Conservation (phyloP, 148 eudicot genomes). For the Agrostemma githago region DNA sequence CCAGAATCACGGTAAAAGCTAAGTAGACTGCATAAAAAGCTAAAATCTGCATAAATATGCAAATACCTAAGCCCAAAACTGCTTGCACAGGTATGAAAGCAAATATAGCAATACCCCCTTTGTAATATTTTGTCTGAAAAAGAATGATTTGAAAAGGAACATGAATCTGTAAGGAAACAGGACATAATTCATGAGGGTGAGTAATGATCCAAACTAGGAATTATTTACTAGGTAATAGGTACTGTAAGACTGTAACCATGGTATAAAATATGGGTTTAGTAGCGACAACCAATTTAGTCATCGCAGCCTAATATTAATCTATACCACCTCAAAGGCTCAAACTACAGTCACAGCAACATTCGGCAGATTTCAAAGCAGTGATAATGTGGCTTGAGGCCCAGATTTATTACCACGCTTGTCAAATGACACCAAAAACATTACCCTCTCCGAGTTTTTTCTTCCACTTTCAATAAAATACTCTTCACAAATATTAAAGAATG, state of each 20-base stretch:
- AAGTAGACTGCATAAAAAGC: neutral
- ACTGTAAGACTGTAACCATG: neutral
- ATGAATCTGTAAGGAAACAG: neutral
- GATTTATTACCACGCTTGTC: neutral
- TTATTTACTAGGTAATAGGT: neutral
- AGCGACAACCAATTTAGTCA: neutral
- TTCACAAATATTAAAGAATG: too few relatives aligned
- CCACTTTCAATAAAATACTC: too few relatives aligned
- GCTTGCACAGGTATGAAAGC: conserved; percentile 1
- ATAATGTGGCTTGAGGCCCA: neutral
- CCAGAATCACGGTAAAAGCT: neutral
- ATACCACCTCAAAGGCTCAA: neutral
- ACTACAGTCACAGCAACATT: neutral
- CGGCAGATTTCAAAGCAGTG: neutral
- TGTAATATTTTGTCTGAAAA: neutral
- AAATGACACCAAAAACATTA: neutral
- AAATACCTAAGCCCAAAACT: neutral
- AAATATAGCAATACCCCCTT: neutral
- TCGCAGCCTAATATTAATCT: too few relatives aligned
- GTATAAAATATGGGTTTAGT: neutral
- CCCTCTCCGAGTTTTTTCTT: neutral
- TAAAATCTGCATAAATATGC: neutral
- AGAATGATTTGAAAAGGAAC: neutral
- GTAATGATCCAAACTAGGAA: neutral
- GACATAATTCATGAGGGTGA: neutral